A percentile compares a stretch with the other conserved stretches of the same genome.
These are phyloP conservation scores for Yarrowia galli DNA, from an alignment of 1,139 yeast genomes.

Conservation along the genomic window DNA sequence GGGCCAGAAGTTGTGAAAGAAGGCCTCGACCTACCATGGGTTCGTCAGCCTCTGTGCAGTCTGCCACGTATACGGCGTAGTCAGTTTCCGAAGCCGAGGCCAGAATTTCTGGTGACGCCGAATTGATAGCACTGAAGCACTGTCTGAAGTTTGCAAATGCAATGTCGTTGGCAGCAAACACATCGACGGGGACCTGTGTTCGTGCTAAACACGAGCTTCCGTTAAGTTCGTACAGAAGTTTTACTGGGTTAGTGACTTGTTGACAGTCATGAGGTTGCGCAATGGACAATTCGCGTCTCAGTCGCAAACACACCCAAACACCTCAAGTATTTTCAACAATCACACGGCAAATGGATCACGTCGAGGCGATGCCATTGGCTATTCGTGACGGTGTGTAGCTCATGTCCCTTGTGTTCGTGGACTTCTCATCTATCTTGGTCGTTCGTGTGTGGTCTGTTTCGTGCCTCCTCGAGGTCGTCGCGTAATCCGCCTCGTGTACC, in stretches of 20 bases:
- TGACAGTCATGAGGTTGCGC: neutral
- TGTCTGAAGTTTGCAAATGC: slow-evolving; percentile 37
- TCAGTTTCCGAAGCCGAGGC: slow-evolving; percentile 43
- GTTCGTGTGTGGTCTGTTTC: neutral
- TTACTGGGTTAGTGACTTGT: slow-evolving; percentile 27
- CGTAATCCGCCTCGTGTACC: neutral
- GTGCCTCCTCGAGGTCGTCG: neutral
- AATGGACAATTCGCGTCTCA: neutral
- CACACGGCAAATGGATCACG: too few species aligned
- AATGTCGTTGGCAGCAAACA: slow-evolving; percentile 30
- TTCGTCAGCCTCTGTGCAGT: slow-evolving; percentile 51
- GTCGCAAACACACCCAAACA: neutral
- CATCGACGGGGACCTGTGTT: slow-evolving; percentile 14
- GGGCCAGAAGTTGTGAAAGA: slow-evolving; percentile 47
- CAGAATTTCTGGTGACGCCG: slow-evolving; percentile 38
- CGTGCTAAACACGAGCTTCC: slow-evolving; percentile 32
- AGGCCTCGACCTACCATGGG: slow-evolving; percentile 56
- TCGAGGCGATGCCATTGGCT: neutral
- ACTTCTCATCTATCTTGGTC: neutral
- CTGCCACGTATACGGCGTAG: slow-evolving; percentile 54
- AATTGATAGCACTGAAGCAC: slow-evolving; percentile 31
- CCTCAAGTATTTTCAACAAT: too few species aligned
- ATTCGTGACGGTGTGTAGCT: too few species aligned
- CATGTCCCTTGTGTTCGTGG: too few species aligned
- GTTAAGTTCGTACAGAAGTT: slow-evolving; percentile 32